These are phyloP conservation scores for Spergularia azorica DNA, from an alignment of 179 eudicot genomes.

Conservation along the genomic window DNA sequence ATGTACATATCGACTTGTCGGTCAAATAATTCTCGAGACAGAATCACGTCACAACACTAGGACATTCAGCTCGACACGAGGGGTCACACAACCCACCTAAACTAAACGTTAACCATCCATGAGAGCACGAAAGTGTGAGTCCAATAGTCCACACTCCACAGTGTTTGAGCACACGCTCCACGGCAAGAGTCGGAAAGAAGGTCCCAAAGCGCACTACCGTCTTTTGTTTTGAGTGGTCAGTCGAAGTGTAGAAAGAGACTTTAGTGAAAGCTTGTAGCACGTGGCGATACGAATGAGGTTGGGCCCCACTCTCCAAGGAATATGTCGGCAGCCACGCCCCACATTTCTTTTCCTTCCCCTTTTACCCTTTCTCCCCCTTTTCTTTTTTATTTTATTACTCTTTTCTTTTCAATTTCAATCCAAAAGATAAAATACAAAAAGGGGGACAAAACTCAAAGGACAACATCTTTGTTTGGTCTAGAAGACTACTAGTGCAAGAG, in stretches of 20 bases:
- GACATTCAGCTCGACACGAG: no score
- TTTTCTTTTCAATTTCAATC: no score
- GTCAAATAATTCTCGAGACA: no score
- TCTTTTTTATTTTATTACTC: no score
- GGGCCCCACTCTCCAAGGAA: conserved; percentile 5
- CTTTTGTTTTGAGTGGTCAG: background rate
- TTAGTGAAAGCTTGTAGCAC: background rate
- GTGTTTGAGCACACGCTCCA: background rate
- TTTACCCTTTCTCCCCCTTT: background rate
- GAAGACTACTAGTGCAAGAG: no score
- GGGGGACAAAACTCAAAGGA: background rate
- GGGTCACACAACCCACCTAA: no score
- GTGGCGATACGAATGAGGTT: background rate
- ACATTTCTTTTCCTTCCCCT: background rate
- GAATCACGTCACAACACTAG: no score
- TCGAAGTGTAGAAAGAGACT: background rate
- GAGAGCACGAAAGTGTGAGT: no score
- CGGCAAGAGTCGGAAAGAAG: background rate
- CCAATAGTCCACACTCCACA: no score
- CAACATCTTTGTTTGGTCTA: no score
- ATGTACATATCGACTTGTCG: no score
- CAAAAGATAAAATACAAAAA: background rate
- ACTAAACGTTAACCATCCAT: no score
- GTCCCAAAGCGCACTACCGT: background rate
- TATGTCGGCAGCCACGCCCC: conserved; percentile 13